A percentile compares a stretch with the other conserved stretches of the same genome.
Conservation (phyloP, 306 rosid species). For the Vigna mungo region DNA sequence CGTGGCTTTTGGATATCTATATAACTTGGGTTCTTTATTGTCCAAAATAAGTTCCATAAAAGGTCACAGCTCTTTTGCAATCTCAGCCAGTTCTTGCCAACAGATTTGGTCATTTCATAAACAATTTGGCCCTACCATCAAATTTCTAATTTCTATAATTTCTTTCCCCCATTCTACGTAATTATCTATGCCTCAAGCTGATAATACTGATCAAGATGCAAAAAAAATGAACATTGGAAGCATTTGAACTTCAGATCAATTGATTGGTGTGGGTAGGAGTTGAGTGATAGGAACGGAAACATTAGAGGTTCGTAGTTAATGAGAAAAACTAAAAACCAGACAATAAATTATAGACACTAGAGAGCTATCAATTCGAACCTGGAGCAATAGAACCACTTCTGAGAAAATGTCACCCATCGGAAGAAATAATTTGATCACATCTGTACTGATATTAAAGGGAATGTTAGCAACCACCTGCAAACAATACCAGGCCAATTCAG, state of each 20-base stretch:
- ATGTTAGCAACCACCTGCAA: conserved; percentile 88
- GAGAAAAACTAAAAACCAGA: conserved; percentile 8
- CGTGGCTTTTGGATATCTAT: neutral
- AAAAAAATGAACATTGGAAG: conserved; percentile 2
- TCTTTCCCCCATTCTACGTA: neutral
- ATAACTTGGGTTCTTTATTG: neutral
- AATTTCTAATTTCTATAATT: neutral
- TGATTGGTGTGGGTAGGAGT: neutral
- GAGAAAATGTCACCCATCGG: conserved; percentile 95
- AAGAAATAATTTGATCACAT: conserved; percentile 83
- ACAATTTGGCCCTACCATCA: neutral
- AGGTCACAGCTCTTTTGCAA: neutral
- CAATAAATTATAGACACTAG: neutral
- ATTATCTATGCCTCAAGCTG: neutral
- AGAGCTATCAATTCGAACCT: conserved; percentile 57
- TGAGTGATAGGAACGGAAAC: neutral
- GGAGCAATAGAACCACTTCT: conserved; percentile 83
- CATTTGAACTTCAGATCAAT: conserved; percentile 17
- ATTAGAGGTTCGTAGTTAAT: neutral
- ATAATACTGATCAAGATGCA: conserved; percentile 23
- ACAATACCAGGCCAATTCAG: conserved; percentile 38
- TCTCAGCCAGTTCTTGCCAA: neutral
- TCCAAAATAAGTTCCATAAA: neutral
- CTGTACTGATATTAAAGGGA: conserved; percentile 87
- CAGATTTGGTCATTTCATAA: conserved; percentile 1